A percentile compares a stretch with the other conserved stretches of the same genome.
phyloP scores from a whole-genome alignment of 208 protist species.

The Trypanosoma melophagium region DNA sequence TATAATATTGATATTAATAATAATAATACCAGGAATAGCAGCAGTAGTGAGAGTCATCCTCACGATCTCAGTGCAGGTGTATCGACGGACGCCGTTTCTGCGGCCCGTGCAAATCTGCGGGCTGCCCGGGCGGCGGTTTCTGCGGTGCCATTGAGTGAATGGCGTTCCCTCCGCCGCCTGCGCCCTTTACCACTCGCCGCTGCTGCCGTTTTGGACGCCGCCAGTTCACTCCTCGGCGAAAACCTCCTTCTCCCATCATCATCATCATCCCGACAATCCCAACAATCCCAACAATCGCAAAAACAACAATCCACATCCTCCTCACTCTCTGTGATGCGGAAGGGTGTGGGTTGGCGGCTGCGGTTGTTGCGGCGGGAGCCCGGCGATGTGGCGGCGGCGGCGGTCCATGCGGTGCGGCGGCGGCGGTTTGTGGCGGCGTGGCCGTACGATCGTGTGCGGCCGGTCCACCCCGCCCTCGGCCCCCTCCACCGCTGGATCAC shows the following conservation, averaged over 20 bases:
- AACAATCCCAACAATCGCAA: not conserved
- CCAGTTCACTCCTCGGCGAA: constrained; percentile 13
- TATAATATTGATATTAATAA: no score
- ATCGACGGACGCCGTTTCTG: constrained; percentile 3
- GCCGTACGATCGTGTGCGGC: constrained; percentile 8
- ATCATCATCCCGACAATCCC: not conserved
- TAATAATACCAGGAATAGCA: not conserved
- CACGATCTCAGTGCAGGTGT: not conserved
- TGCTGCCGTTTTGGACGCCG: constrained; percentile 7
- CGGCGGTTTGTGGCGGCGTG: not conserved
- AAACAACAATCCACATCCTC: not conserved
- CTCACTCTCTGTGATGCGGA: no score
- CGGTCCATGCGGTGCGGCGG: not conserved
- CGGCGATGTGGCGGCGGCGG: not conserved
- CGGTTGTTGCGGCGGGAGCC: not conserved
- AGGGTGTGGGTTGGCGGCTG: not conserved
- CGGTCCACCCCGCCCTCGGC: constrained; percentile 10
- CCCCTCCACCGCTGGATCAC: constrained; percentile 38
- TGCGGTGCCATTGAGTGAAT: constrained; percentile 23
- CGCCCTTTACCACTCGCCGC: constrained; percentile 12
- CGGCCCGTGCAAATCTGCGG: constrained; percentile 21
- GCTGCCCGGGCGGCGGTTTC: constrained; percentile 30
- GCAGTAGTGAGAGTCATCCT: not conserved
- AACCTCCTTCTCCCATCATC: no score
- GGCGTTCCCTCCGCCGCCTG: constrained; percentile 26